Percentiles rank a stretch among this genome's conserved stretches.
These are phyloP conservation scores for Cercospora zeina DNA, from an alignment of 2,329 filamentous ascomycete genomes.

Conservation along the genomic window DNA sequence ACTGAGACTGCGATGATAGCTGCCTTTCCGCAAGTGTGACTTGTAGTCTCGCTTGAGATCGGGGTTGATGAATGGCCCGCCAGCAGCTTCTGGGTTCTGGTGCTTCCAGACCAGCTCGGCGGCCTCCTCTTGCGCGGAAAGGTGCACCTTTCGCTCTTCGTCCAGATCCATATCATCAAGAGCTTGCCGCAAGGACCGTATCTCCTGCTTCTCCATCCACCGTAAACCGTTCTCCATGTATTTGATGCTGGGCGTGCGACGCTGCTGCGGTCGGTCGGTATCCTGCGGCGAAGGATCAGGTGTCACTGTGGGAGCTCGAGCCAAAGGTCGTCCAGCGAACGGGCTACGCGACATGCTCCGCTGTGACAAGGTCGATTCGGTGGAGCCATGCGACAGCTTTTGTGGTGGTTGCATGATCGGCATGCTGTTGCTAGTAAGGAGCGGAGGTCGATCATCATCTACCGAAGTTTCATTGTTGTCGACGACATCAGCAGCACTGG, in stretches of 20 bases:
- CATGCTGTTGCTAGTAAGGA: slow-evolving; percentile 41
- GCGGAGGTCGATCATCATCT: slow-evolving; percentile 32
- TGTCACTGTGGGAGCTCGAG: slow-evolving; percentile 29
- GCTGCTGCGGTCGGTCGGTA: slow-evolving; percentile 44
- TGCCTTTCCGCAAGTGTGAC: slow-evolving; percentile 68
- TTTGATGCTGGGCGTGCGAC: slow-evolving; percentile 59
- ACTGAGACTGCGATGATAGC: slow-evolving; percentile 61
- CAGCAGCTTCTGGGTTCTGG: slow-evolving; percentile 65
- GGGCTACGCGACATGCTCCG: slow-evolving; percentile 27
- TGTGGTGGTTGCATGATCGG: slow-evolving; percentile 30
- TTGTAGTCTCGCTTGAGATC: slow-evolving; percentile 55
- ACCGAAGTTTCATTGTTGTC: slow-evolving; percentile 15
- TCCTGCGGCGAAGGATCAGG: slow-evolving; percentile 46
- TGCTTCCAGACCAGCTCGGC: slow-evolving; percentile 78
- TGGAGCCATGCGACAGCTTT: slow-evolving; percentile 33
- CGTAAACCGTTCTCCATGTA: slow-evolving; percentile 73
- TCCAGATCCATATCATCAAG: slow-evolving; percentile 72
- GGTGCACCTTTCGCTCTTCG: slow-evolving; percentile 64
- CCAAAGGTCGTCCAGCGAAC: slow-evolving; percentile 39
- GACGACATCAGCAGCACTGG: slow-evolving; percentile 19
- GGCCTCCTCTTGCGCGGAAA: slow-evolving; percentile 72
- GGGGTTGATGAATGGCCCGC: slow-evolving; percentile 42
- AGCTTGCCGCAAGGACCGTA: slow-evolving; percentile 66
- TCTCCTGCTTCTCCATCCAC: slow-evolving; percentile 81
- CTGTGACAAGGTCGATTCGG: slow-evolving; percentile 24